Evolutionary conservation across 139 green algal genomes (phyloP).

Genomic region (Pleodorina starrii): DNA sequence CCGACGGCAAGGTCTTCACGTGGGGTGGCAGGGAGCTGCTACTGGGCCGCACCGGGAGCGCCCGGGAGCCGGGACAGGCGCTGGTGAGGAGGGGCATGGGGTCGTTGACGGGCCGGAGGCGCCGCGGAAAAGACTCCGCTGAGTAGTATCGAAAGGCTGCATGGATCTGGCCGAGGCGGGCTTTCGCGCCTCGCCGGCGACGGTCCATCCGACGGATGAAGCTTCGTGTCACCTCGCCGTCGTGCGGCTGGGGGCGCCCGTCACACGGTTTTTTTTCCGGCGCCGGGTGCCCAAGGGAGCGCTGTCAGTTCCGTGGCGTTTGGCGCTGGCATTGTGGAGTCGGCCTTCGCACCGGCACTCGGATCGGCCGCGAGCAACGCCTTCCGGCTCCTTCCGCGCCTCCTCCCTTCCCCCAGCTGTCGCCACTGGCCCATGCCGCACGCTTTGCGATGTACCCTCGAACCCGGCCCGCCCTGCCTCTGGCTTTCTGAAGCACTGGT

Average conservation of each 20-base stretch:
- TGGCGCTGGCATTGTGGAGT: too few species aligned
- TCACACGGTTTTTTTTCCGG: neutral
- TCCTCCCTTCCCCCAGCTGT: neutral
- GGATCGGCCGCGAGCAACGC: too few species aligned
- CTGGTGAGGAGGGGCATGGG: neutral
- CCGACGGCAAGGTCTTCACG: constrained; percentile 58
- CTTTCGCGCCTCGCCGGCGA: neutral
- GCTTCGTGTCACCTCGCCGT: neutral
- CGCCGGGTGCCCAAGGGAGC: too few species aligned
- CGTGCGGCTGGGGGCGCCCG: neutral
- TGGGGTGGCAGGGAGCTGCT: constrained; percentile 56
- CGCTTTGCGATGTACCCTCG: neutral
- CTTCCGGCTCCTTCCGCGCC: too few species aligned
- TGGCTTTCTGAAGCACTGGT: neutral
- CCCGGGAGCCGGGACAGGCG: constrained; percentile 16
- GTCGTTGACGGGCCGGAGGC: too few species aligned
- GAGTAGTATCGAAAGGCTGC: neutral
- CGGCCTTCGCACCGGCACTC: too few species aligned
- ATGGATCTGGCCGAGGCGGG: neutral
- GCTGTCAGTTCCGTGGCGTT: too few species aligned
- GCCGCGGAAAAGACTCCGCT: neutral
- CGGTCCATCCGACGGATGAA: neutral
- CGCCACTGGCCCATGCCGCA: neutral
- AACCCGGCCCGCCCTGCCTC: neutral
- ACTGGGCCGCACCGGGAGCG: constrained; percentile 2